These are phyloP conservation scores for Pseudogymnoascus sp. DNA, from an alignment of 2,329 filamentous ascomycete genomes.

Conservation along the genomic window DNA sequence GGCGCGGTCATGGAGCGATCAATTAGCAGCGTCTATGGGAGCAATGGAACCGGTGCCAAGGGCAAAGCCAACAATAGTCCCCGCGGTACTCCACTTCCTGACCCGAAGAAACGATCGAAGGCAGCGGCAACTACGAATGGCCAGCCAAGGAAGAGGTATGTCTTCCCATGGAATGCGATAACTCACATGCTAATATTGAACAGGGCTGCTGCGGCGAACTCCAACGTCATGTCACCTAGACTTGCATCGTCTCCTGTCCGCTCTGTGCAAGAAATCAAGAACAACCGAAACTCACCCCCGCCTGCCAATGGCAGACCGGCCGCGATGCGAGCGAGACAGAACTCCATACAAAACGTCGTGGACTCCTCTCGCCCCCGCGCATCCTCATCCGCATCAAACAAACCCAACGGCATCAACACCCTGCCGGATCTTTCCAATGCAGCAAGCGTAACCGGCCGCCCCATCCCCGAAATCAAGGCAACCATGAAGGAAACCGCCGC, in stretches of 20 bases:
- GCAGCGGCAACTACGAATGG: conserved; percentile 57
- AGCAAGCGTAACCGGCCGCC: conserved; percentile 27
- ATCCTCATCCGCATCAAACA: conserved; percentile 54
- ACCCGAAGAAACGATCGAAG: conserved; percentile 66
- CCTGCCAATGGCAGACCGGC: conserved; percentile 54
- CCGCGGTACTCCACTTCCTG: conserved; percentile 59
- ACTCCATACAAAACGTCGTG: conserved; percentile 55
- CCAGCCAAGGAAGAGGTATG: conserved; percentile 69
- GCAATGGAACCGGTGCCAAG: conserved; percentile 42
- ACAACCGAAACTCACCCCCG: conserved; percentile 49
- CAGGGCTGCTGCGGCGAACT: conserved; percentile 40
- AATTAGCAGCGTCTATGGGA: conserved; percentile 51
- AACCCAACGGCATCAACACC: conserved; percentile 45
- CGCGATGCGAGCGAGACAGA: conserved; percentile 67
- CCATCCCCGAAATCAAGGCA: conserved; percentile 42
- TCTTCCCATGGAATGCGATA: conserved; percentile 15
- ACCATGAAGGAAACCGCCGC: conserved; percentile 43
- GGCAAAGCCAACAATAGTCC: conserved; percentile 54
- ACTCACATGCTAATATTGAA: conserved; percentile 17
- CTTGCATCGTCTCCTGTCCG: conserved; percentile 70
- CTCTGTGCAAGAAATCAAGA: conserved; percentile 56
- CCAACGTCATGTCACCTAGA: conserved; percentile 57
- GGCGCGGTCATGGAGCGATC: conserved; percentile 57
- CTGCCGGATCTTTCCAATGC: conserved; percentile 27
- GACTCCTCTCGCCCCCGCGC: conserved; percentile 51